Evolutionary conservation across 805 yeast genomes (phyloP).

Genomic region (Candida ovalis): DNA sequence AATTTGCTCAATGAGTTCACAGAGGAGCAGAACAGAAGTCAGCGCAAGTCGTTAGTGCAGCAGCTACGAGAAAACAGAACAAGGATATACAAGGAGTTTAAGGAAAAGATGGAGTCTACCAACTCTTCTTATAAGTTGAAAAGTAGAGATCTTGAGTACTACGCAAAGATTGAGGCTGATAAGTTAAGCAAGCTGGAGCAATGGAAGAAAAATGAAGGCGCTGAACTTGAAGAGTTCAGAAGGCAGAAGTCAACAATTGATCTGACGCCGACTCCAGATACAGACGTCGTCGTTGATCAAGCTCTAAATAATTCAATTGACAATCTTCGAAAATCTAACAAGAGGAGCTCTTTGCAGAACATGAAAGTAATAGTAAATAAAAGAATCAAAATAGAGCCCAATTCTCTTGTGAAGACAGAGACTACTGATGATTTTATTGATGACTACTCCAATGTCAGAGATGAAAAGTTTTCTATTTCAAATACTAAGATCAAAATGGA

Average conservation of each 20-base stretch:
- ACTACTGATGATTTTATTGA: neutral
- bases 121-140: constrained; percentile 41
- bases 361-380: neutral
- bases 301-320: neutral
- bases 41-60: constrained; percentile 38
- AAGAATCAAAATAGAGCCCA: neutral
- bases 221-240: constrained; percentile 22
- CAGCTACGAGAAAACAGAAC: constrained; percentile 39
- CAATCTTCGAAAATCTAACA: neutral
- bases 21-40: constrained; percentile 20
- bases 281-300: neutral
- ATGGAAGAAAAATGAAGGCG: constrained; percentile 13
- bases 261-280: neutral
- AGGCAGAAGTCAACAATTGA: constrained; percentile 11
- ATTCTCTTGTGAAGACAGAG: neutral
- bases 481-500: neutral
- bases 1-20: constrained; percentile 13
- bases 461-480: neutral
- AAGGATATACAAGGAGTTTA: constrained; percentile 23
- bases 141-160: constrained; percentile 35
- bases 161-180: constrained; percentile 26
- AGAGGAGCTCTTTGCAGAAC: neutral
- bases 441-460: neutral
- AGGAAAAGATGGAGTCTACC: constrained; percentile 32
- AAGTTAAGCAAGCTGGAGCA: constrained; percentile 13